Conservation (phyloP, 495 filamentous ascomycete species). For the Hamigera avellanea region DNA sequence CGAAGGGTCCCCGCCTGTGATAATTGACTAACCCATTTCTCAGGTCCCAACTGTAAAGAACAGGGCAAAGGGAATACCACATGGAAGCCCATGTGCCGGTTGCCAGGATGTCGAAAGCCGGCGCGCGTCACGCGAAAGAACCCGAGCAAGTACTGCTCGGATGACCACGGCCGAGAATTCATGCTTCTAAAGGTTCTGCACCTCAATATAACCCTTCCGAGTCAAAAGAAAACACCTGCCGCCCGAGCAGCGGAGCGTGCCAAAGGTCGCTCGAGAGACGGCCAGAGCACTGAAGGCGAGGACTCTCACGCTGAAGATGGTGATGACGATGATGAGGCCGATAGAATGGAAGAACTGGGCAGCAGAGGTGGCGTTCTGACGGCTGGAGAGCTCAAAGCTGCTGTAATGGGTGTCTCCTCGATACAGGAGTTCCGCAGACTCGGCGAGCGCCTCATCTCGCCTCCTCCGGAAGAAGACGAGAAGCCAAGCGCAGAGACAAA, state of each 20-base stretch:
- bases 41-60: constrained; percentile 47
- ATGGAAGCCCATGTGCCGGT: constrained; percentile 61
- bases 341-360: constrained; percentile 25
- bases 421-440: constrained; percentile 44
- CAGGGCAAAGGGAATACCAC: constrained; percentile 43
- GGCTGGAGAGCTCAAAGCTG: constrained; percentile 43
- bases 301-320: constrained; percentile 8
- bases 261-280: constrained; percentile 3
- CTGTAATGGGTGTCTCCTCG: constrained; percentile 34
- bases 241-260: background rate
- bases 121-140: constrained; percentile 37
- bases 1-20: background rate
- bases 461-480: constrained; percentile 18
- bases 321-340: constrained; percentile 16
- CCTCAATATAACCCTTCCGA: constrained; percentile 11
- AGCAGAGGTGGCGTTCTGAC: constrained; percentile 48
- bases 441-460: constrained; percentile 38
- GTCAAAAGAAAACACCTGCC: background rate
- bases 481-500: constrained; percentile 7
- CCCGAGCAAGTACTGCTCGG: constrained; percentile 58
- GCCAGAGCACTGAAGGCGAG: constrained; percentile 9
- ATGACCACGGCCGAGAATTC: constrained; percentile 50
- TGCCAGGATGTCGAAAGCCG: constrained; percentile 47
- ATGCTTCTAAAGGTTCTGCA: constrained; percentile 33
- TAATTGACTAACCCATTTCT: constrained; percentile 5